Base-by-base conservation (phyloP, 2,329 filamentous ascomycete genomes). In the Colletotrichum sp. region DNA sequence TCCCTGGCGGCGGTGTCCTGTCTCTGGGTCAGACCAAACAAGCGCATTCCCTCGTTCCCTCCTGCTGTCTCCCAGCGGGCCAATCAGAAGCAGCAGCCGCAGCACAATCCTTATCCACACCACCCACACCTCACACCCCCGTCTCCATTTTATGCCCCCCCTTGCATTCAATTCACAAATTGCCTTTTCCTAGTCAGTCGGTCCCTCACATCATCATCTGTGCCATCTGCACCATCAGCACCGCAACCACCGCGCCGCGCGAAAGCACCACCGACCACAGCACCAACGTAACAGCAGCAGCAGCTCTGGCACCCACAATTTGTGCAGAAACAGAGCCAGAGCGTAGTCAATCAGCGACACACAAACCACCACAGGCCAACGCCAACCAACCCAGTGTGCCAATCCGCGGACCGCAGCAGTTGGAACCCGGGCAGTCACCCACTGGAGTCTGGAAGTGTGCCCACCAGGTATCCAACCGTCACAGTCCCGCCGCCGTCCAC, bases 121-220 rank as follows among this genome's bases (percentile, higher is more conserved):
- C 64, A 73, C 44, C 74, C 64, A 65, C 64, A 65, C n/a, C 59
- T 28, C 70, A 74, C 49, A 68, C 59, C 70, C 39, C 65, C 65
- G n/a, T 60, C 71, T 30, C 67, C 59, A 49, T 67, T 64, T 72
- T 64, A 68, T 72, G 63, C 63, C 57, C 69, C 71, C 70, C 74
- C 74, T 76, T 76, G 65, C 71, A 69, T 74, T 52, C 74, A 65
- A 59, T 76, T 64, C 74, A 76, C 74, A 74, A 74, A 74, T 74
- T 76, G 59, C 71, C 74, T 69, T 76, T 74, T 74, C 64, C 73
- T 76, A 74, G 70, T 76, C 74, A 69, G 74, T 74, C 69, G 52
- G 55, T 55, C 70, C 49, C 71, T 74, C 74, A 66, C 74, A 76
- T 74, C 74, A 65, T 69, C 57, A 72, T 62, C 55, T 67, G 28